Conservation (phyloP, 2,329 filamentous ascomycete genomes). For the Pestalotiopsis sp. region DNA sequence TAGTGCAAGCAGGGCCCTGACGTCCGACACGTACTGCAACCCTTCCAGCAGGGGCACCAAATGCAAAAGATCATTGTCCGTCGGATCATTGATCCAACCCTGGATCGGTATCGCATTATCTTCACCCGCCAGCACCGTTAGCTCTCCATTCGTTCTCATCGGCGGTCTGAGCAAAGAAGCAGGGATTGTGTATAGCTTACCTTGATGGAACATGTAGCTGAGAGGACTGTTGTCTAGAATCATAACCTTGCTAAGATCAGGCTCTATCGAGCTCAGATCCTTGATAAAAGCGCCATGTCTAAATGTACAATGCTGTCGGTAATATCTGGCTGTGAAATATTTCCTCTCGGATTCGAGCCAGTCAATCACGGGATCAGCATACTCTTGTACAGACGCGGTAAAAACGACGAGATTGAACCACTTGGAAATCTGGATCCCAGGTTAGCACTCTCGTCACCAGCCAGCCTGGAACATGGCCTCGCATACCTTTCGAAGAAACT, state of each 20-base stretch:
- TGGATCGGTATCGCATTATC: slow-evolving; percentile 99
- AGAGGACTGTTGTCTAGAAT: slow-evolving; percentile 98
- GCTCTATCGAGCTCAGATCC: slow-evolving; percentile 92
- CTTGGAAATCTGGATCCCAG: slow-evolving; percentile 70
- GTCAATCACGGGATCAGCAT: slow-evolving; percentile 97
- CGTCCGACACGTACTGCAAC: slow-evolving; percentile 94
- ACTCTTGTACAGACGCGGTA: slow-evolving; percentile 96
- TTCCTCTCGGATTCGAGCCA: slow-evolving; percentile 97
- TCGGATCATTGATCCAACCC: slow-evolving; percentile 98
- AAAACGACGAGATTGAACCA: slow-evolving; percentile 99
- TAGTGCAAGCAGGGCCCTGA: slow-evolving; percentile 85
- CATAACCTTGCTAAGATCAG: slow-evolving; percentile 96
- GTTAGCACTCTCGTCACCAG: neutral
- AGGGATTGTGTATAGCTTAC: slow-evolving; percentile 46
- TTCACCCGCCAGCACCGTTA: slow-evolving; percentile 41
- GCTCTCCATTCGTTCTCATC: slow-evolving; percentile 7
- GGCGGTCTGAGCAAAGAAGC: slow-evolving; percentile 4
- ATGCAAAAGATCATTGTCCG: slow-evolving; percentile 92
- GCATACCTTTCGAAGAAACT: slow-evolving; percentile 81
- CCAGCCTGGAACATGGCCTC: too few relatives aligned
- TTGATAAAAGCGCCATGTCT: slow-evolving; percentile 98
- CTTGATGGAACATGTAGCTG: slow-evolving; percentile 98
- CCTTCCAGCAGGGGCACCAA: slow-evolving; percentile 91
- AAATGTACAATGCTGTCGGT: slow-evolving; percentile 95
- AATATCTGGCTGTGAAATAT: slow-evolving; percentile 92